These are phyloP conservation scores for Dactylellina cionopaga DNA, from an alignment of 2,329 filamentous ascomycete genomes.

Conservation along the genomic window DNA sequence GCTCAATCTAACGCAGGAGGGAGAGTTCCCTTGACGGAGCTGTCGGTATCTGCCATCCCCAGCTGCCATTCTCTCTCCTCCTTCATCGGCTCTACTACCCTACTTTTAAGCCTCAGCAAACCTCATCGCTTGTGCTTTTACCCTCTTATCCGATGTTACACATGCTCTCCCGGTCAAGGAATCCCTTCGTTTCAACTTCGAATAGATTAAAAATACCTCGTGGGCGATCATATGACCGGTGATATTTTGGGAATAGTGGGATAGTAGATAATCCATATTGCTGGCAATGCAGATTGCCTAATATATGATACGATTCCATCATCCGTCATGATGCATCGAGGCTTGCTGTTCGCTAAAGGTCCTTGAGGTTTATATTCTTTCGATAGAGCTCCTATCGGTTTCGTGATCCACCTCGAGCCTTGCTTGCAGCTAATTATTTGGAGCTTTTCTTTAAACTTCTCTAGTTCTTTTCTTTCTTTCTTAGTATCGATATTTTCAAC, in stretches of 20 bases:
- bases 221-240: slow-evolving; percentile 42
- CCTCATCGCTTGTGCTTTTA: slow-evolving; percentile 43
- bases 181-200: slow-evolving; percentile 36
- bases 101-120: slow-evolving; percentile 38
- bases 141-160: slow-evolving; percentile 50
- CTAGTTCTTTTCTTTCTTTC: not conserved
- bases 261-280: slow-evolving; percentile 13
- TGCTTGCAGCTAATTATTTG: not conserved
- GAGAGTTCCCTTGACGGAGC: slow-evolving; percentile 19
- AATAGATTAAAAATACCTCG: slow-evolving; percentile 48
- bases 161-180: slow-evolving; percentile 28
- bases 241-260: slow-evolving; percentile 36
- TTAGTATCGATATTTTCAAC: slow-evolving; percentile 9
- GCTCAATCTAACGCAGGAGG: slow-evolving; percentile 45
- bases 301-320: slow-evolving; percentile 35
- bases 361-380: not conserved
- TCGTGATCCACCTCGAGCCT: slow-evolving; percentile 30
- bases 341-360: not conserved
- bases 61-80: slow-evolving; percentile 5
- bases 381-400: slow-evolving; percentile 33
- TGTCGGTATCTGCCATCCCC: slow-evolving; percentile 40
- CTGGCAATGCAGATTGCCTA: slow-evolving; percentile 39
- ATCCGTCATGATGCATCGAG: slow-evolving; percentile 25
- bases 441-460: slow-evolving; percentile 6
- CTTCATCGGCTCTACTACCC: slow-evolving; percentile 23